A percentile compares a stretch with the other conserved stretches of the same genome.
Evolutionary conservation across 129 eudicot species (phyloP).

Genomic region (Flaveria trinervia): DNA sequence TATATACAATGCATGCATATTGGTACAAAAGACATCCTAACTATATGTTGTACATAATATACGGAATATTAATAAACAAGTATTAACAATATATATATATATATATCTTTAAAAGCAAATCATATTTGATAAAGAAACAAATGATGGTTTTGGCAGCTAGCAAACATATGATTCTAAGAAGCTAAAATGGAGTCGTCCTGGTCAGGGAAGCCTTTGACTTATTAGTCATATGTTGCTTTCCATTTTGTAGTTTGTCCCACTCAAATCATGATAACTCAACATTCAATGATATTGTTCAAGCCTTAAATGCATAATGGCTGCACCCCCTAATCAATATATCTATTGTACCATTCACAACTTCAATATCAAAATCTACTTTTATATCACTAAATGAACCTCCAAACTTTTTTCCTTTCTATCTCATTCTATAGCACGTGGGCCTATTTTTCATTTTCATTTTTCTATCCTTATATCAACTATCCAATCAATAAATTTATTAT

Average conservation of each 20-base stretch:
- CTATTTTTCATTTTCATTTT: constrained; percentile 6
- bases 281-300: constrained; percentile 37
- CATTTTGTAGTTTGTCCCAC: constrained; percentile 40
- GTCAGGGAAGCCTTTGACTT: constrained; percentile 39
- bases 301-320: constrained; percentile 42
- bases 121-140: neutral
- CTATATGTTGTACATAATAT: too few species aligned
- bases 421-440: constrained; percentile 45
- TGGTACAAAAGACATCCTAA: too few species aligned
- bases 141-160: neutral
- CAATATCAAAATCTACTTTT: constrained; percentile 42
- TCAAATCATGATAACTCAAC: constrained; percentile 45
- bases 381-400: constrained; percentile 35
- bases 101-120: neutral
- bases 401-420: constrained; percentile 23
- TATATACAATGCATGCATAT: too few species aligned
- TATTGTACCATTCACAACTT: constrained; percentile 37
- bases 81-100: neutral
- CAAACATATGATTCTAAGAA: constrained; percentile 26
- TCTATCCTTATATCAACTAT: constrained; percentile 11
- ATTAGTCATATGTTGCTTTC: constrained; percentile 36
- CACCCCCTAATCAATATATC: constrained; percentile 35
- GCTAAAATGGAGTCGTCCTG: constrained; percentile 28
- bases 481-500: constrained; percentile 17
- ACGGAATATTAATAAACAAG: neutral